Percentiles rank a stretch among this genome's conserved stretches.
These are phyloP conservation scores for Hygrophila difformis DNA, from an alignment of 257 asterid species.

Conservation along the genomic window DNA sequence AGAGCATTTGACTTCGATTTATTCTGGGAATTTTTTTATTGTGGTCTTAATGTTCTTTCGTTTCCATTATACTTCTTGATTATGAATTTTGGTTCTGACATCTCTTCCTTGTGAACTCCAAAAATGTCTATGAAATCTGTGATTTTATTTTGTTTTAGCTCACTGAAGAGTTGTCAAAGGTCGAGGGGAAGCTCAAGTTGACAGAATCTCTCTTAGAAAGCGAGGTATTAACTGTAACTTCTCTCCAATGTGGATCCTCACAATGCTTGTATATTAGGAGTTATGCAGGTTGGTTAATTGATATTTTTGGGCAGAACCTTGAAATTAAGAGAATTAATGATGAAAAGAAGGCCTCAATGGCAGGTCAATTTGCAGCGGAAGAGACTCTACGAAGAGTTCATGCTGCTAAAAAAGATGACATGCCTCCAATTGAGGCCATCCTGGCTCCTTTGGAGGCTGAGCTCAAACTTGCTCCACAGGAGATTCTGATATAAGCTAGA, in stretches of 20 bases:
- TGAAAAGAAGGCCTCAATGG: no score
- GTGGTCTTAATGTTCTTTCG: conserved; percentile 1
- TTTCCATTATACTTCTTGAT: conserved; percentile 7
- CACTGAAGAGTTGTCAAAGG: conserved; percentile 68
- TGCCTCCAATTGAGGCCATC: no score
- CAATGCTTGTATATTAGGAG: conserved; percentile 6
- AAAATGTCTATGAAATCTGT: conserved; percentile 17
- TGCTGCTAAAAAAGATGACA: conserved; percentile 92
- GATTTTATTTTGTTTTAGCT: no score
- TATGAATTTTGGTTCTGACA: no score
- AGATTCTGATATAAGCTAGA: conserved; percentile 37
- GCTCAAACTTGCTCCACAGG: conserved; percentile 88
- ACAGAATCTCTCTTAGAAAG: no score
- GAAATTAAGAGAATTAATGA: conserved; percentile 92
- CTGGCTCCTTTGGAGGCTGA: conserved; percentile 98
- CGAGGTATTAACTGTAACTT: conserved; percentile 45
- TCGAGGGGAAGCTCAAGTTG: conserved; percentile 81
- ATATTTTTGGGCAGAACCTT: conserved; percentile 56
- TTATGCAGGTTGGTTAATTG: neutral
- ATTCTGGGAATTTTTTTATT: neutral
- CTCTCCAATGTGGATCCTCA: conserved; percentile 1
- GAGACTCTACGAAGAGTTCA: conserved; percentile 97
- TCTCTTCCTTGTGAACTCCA: conserved; percentile 10
- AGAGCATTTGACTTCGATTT: no score
- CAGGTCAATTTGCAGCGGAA: conserved; percentile 97